Percentiles rank a stretch among this genome's conserved stretches.
Conservation (phyloP, 768 basidiomycete genomes). For the Sarcodon aspratus region DNA sequence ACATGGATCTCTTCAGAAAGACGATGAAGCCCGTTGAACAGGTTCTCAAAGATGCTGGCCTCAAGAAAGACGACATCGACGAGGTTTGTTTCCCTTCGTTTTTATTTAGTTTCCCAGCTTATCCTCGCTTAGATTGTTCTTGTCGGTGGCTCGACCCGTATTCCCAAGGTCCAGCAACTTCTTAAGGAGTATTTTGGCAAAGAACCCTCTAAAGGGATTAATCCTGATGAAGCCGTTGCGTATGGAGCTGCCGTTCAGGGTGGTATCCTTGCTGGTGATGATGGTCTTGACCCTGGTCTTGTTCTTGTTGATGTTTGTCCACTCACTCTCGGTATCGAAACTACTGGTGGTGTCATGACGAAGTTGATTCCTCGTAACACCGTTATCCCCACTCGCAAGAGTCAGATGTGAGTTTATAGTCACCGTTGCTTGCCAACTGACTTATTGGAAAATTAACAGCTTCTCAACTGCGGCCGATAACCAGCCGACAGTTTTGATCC, state of each 20-base stretch:
- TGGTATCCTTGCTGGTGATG: conserved; percentile 89
- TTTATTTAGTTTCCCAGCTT: background rate
- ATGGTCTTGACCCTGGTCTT: conserved; percentile 73
- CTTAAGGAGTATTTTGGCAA: conserved; percentile 94
- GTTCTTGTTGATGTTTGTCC: conserved; percentile 84
- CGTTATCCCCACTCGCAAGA: conserved; percentile 46
- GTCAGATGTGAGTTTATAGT: conserved; percentile 22
- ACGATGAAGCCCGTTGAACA: conserved; percentile 98
- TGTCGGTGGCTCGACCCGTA: conserved; percentile 94
- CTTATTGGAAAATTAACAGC: conserved; percentile 1
- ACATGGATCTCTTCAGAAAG: conserved; percentile 95
- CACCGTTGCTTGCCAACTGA: conserved; percentile 18
- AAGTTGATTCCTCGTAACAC: conserved; percentile 48
- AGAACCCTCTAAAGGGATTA: conserved; percentile 94
- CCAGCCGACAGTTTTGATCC: conserved; percentile 29
- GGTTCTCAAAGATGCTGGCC: conserved; percentile 89
- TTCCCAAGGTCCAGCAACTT: conserved; percentile 95
- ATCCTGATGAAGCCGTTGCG: conserved; percentile 96
- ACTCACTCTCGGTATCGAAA: conserved; percentile 50
- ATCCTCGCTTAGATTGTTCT: conserved; percentile 48
- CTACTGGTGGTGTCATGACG: conserved; percentile 47
- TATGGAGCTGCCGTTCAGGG: conserved; percentile 97
- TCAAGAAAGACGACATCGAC: conserved; percentile 90
- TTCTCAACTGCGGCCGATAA: conserved; percentile 44
- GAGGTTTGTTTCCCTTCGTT: conserved; percentile 38